Evolutionary conservation across 2,329 filamentous ascomycete genomes (phyloP).

Genomic region (Fusarium tuaranense): DNA sequence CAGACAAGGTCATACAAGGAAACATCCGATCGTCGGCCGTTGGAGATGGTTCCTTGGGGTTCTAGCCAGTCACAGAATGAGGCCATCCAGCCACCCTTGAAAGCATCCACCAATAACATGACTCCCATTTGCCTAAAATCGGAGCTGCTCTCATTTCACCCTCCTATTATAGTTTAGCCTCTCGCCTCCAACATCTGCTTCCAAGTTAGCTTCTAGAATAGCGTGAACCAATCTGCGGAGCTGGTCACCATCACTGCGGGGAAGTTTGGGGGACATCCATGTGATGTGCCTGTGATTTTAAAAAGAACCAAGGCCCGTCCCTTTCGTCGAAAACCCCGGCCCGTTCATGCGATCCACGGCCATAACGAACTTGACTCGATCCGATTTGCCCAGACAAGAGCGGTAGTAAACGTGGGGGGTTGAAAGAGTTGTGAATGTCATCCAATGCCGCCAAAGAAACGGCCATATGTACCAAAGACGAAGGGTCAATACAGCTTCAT

Average conservation of each 20-base stretch:
- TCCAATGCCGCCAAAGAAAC: constrained; percentile 39
- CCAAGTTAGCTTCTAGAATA: not conserved
- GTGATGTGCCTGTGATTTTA: constrained; percentile 25
- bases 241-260: not conserved
- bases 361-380: constrained; percentile 10
- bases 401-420: not conserved
- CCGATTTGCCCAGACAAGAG: not conserved
- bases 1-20: not conserved
- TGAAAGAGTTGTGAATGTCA: constrained; percentile 9
- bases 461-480: constrained; percentile 41
- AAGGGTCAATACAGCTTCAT: constrained; percentile 25
- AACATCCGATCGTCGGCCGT: constrained; percentile 4
- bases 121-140: not conserved
- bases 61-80: constrained; percentile 2
- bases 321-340: not conserved
- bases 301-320: not conserved
- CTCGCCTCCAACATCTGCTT: not conserved
- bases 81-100: constrained; percentile 1
- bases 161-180: constrained; percentile 4
- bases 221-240: not conserved
- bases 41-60: not conserved
- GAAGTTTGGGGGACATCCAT: not conserved
- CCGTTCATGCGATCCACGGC: not conserved
- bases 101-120: not conserved
- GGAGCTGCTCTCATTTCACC: constrained; percentile 22